A percentile compares a stretch with the other conserved stretches of the same genome.
phyloP scores from a whole-genome alignment of 306 rosid genomes.

The Canavalia gladiata region DNA sequence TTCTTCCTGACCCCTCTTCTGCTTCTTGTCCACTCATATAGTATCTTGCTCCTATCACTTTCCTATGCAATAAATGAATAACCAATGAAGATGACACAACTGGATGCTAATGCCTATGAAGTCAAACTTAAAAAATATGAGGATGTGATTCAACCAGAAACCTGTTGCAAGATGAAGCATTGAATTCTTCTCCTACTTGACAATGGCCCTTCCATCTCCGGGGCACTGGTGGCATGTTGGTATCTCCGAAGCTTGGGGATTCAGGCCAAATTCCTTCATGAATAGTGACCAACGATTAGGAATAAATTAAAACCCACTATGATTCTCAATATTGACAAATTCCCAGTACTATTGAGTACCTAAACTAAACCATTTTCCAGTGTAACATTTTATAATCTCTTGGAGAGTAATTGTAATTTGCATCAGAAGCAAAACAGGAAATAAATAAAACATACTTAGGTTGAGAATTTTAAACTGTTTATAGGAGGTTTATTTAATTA shows the following conservation, averaged over 20 bases:
- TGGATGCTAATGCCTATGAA: slow-evolving; percentile 1
- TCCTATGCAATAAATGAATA: slow-evolving; percentile 59
- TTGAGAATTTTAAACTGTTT: slow-evolving; percentile 14
- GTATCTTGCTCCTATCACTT: slow-evolving; percentile 87
- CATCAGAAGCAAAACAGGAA: slow-evolving; percentile 11
- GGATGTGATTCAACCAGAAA: slow-evolving; percentile 48
- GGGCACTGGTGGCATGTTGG: slow-evolving; percentile 77
- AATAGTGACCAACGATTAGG: slow-evolving; percentile 31
- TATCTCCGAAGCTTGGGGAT: slow-evolving; percentile 79
- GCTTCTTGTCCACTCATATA: slow-evolving; percentile 76
- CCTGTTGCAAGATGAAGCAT: slow-evolving; percentile 85
- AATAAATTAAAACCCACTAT: slow-evolving; percentile 2
- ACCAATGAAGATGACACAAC: slow-evolving; percentile 45
- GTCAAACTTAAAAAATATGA: slow-evolving; percentile 25
- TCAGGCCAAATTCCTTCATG: slow-evolving; percentile 89
- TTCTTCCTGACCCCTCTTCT: slow-evolving; percentile 64
- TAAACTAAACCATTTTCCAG: neutral
- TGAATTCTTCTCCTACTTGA: slow-evolving; percentile 82
- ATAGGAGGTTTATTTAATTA: slow-evolving; percentile 12
- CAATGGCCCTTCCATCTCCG: slow-evolving; percentile 73
- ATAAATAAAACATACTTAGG: slow-evolving; percentile 21
- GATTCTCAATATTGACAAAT: slow-evolving; percentile 30
- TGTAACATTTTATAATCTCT: slow-evolving; percentile 26
- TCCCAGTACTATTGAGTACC: neutral
- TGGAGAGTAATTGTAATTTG: neutral